A percentile compares a stretch with the other conserved stretches of the same genome.
Evolutionary conservation across 2,329 filamentous ascomycete genomes (phyloP).

Genomic region (Clarireedia hainanense): DNA sequence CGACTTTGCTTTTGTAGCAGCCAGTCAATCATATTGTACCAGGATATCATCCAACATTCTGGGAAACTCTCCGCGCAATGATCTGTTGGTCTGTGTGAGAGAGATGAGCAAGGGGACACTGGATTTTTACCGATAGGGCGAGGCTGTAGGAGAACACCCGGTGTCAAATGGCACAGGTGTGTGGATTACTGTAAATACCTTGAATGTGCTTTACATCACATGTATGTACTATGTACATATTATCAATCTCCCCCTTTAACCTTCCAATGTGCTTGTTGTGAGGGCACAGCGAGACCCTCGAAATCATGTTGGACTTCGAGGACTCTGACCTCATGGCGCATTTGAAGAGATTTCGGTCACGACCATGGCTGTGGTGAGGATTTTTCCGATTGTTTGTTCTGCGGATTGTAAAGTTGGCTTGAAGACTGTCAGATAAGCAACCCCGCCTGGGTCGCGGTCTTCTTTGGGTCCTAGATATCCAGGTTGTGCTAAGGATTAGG

Average conservation of each 20-base stretch:
- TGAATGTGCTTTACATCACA: not conserved
- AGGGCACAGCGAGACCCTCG: not conserved
- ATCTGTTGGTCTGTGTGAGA: slow-evolving; percentile 3
- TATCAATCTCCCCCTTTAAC: too few species aligned
- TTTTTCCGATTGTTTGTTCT: not conserved
- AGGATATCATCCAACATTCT: not conserved
- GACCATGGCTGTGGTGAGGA: slow-evolving; percentile 1
- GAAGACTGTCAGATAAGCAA: not conserved
- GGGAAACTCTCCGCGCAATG: not conserved
- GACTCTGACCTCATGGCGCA: not conserved
- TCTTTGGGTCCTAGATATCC: not conserved
- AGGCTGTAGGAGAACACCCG: not conserved
- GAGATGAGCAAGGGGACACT: not conserved
- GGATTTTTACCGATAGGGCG: slow-evolving; percentile 1
- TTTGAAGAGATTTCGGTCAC: not conserved
- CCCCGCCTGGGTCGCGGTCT: not conserved
- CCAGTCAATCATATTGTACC: not conserved
- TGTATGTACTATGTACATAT: too few species aligned
- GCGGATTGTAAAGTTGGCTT: not conserved
- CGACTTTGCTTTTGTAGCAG: not conserved
- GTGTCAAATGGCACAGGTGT: not conserved
- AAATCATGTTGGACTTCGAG: not conserved
- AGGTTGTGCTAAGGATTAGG: not conserved
- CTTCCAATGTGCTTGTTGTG: not conserved
- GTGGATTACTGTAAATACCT: not conserved